Evolutionary conservation across 352 stramenopile species (phyloP).

Genomic region (Achlya hypogyna): DNA sequence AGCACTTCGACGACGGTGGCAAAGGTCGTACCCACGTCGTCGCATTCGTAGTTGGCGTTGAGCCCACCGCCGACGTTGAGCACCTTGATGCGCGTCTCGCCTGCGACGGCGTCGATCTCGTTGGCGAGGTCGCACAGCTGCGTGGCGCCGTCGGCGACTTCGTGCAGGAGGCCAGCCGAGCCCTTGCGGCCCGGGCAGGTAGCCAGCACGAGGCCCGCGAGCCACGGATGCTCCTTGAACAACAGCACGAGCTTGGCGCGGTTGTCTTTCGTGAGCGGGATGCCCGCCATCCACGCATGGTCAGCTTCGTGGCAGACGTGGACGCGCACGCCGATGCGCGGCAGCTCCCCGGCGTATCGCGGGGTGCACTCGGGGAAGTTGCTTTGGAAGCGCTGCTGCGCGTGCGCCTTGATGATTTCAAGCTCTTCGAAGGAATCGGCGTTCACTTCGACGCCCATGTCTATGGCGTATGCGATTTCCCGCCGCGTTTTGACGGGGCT

Average conservation of each 20-base stretch:
- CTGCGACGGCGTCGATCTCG: conserved; percentile 28
- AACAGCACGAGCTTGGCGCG: conserved; percentile 20
- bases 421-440: conserved; percentile 20
- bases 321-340: conserved; percentile 10
- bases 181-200: conserved; percentile 26
- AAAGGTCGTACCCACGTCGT: conserved; percentile 25
- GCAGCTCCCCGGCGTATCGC: conserved; percentile 10
- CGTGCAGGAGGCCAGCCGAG: conserved; percentile 22
- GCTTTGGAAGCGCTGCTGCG: conserved; percentile 11
- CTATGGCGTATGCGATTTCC: conserved; percentile 13
- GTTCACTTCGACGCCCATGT: conserved; percentile 18
- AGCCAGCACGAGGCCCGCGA: conserved; percentile 25
- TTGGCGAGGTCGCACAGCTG: conserved; percentile 30
- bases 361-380: conserved; percentile 16
- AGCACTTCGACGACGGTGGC: conserved; percentile 27
- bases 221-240: conserved; percentile 29
- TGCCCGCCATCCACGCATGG: neutral
- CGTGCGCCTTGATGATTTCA: conserved; percentile 6
- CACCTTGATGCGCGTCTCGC: conserved; percentile 23
- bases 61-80: conserved; percentile 48
- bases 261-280: neutral
- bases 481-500: conserved; percentile 6
- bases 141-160: conserved; percentile 29
- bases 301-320: neutral
- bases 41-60: conserved; percentile 30